These are phyloP conservation scores for Russula olivacea DNA, from an alignment of 768 basidiomycete species.

Conservation along the genomic window DNA sequence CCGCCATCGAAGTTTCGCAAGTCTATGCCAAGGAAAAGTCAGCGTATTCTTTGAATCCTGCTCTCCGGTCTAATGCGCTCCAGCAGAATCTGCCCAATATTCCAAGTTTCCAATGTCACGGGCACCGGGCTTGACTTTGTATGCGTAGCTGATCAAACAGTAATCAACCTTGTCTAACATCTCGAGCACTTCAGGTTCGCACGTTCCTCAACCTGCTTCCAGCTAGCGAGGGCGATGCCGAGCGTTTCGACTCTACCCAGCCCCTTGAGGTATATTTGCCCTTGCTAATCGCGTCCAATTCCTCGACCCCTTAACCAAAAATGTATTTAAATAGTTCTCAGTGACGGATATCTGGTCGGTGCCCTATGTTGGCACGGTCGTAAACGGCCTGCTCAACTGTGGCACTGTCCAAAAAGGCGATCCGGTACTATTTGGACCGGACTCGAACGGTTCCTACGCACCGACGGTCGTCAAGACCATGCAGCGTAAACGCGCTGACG, in stretches of 20 bases:
- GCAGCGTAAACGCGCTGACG: constrained; percentile 85
- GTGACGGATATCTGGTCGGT: constrained; percentile 87
- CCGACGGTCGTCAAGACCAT: constrained; percentile 81
- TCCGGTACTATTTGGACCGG: constrained; percentile 79
- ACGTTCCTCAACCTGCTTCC: constrained; percentile 89
- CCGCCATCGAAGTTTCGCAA: constrained; percentile 71
- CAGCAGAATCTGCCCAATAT: constrained; percentile 78
- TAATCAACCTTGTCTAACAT: neutral
- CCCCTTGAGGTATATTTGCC: constrained; percentile 59
- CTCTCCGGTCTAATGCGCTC: neutral
- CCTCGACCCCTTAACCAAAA: constrained; percentile 11
- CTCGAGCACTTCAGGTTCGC: constrained; percentile 47
- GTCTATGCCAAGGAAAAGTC: constrained; percentile 71
- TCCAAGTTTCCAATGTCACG: constrained; percentile 90
- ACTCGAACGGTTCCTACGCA: constrained; percentile 84
- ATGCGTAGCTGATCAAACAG: constrained; percentile 24
- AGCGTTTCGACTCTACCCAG: constrained; percentile 74
- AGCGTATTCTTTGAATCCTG: constrained; percentile 21
- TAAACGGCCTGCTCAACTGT: constrained; percentile 76
- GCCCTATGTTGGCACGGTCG: constrained; percentile 79
- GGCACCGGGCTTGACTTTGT: constrained; percentile 85
- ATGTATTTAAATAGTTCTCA: constrained; percentile 51
- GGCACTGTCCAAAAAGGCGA: constrained; percentile 77
- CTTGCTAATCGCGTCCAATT: neutral
- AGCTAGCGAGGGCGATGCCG: constrained; percentile 76